These are phyloP conservation scores for Citeromyces hawaiiensis DNA, from an alignment of 1,139 yeast genomes.

Conservation along the genomic window DNA sequence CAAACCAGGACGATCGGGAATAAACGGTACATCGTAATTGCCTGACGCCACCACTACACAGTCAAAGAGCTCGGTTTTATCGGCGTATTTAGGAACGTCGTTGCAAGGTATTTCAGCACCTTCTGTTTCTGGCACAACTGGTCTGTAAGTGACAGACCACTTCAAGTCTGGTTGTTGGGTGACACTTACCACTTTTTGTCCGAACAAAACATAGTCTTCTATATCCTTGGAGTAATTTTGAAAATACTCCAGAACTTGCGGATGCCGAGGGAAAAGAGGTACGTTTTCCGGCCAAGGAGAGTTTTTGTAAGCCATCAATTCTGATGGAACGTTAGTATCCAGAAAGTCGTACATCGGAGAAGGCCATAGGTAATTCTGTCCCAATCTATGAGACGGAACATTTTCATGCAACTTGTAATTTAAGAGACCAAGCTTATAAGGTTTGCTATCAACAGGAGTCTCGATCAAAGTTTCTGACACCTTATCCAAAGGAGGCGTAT, in stretches of 20 bases:
- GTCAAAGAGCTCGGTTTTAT: slow-evolving; percentile 24
- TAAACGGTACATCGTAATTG: slow-evolving; percentile 38
- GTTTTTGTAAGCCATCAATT: slow-evolving; percentile 41
- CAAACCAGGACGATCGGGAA: slow-evolving; percentile 43
- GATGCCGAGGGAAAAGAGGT: slow-evolving; percentile 36
- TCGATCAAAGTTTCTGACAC: slow-evolving; percentile 1
- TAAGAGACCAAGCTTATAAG: background rate
- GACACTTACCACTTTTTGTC: slow-evolving; percentile 23
- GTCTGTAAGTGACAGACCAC: slow-evolving; percentile 31
- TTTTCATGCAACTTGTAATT: background rate
- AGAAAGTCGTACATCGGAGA: slow-evolving; percentile 34
- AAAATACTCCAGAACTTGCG: slow-evolving; percentile 33
- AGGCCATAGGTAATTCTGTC: slow-evolving; percentile 20
- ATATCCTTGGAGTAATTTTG: slow-evolving; percentile 28
- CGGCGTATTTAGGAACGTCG: slow-evolving; percentile 5
- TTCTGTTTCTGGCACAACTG: slow-evolving; percentile 18
- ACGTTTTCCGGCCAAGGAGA: slow-evolving; percentile 28
- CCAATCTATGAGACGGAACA: slow-evolving; percentile 4
- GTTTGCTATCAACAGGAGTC: background rate
- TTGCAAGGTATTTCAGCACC: slow-evolving; percentile 11
- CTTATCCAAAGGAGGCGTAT: slow-evolving; percentile 8
- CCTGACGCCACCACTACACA: slow-evolving; percentile 48
- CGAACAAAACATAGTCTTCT: slow-evolving; percentile 21
- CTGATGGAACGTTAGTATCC: slow-evolving; percentile 50
- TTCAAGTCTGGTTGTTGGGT: slow-evolving; percentile 14